Conservation (phyloP, 805 yeast species). For the Hanseniaspora jakobsenii region DNA sequence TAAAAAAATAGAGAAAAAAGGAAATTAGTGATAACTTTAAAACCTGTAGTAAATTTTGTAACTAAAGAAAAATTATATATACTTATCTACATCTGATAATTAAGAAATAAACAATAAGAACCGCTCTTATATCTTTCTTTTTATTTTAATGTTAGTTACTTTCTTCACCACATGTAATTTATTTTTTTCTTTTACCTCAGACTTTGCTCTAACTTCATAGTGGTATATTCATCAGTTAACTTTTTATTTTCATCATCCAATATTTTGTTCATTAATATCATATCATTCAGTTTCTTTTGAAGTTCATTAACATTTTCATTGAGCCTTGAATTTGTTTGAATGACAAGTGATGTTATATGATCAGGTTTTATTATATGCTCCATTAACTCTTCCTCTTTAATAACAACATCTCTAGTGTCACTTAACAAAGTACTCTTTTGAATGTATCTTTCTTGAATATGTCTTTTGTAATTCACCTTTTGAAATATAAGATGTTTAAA, state of each 20-base stretch:
- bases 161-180: too few relatives aligned
- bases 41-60: too few relatives aligned
- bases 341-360: background rate
- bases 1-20: too few relatives aligned
- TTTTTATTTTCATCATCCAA: constrained; percentile 12
- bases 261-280: constrained; percentile 9
- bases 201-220: constrained; percentile 11
- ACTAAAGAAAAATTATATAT: too few relatives aligned
- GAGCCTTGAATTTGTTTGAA: background rate
- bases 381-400: background rate
- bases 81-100: too few relatives aligned
- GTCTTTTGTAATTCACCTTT: constrained; percentile 1
- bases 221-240: constrained; percentile 8
- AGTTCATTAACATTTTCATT: constrained; percentile 14
- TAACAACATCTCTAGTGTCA: background rate
- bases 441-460: background rate
- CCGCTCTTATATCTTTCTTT: too few relatives aligned
- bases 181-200: background rate
- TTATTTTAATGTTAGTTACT: too few relatives aligned
- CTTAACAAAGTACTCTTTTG: too few relatives aligned
- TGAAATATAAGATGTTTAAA: constrained; percentile 11
- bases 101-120: too few relatives aligned
- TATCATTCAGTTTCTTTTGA: constrained; percentile 19
- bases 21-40: too few relatives aligned
- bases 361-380: constrained; percentile 5